Base-by-base conservation (phyloP, 495 filamentous ascomycete species). In the Neurospora hispaniola region DNA sequence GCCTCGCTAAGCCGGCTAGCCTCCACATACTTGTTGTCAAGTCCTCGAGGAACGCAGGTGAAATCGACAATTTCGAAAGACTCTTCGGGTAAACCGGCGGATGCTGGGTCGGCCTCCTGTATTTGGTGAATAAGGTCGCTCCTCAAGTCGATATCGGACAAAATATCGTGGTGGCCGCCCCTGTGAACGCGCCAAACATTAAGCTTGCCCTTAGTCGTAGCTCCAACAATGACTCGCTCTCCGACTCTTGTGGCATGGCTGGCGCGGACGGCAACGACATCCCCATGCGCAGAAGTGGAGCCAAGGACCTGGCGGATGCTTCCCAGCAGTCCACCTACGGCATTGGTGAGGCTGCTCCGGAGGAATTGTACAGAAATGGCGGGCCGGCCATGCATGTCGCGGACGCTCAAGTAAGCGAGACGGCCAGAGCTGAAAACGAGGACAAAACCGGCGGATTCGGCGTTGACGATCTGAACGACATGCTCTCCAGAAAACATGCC, bases 111-210 rank as follows among this genome's bases (percentile, higher is more conserved):
- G 35, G 77, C 76, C 27, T 79, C 74, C 31, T 78, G 78, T 39
- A 86, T 59, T 44, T 79, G 80, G 18, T 75, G 75, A 20, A 82
- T 66, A 27, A 85, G 75, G 7, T 75, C 69, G 31, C 79, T 81
- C 44, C 80, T 80, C 27, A 82, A 71, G 71, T 86, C 84, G 14
- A 80, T 74, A 43, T 89, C 87, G 40, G 85, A 79, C 0, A 90
- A 77, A 18, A 84, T 77, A 69, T 89, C 88, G 72, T 86, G 83
- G 46, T 85, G 91, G 39, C 94, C 94, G 43, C 92, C 90, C 80
- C 94, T 91, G 77, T 93, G 93, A 5, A 97, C 85, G 78, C 92
- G 91, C 96, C 96, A 99, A 12, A 90, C 86, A 72, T 96, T 90
- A 16, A 99, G 80, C 40, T 88, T 82, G 27, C 93, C 94, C 54